Evolutionary conservation across 805 yeast genomes (phyloP).

Genomic region (Kazachstania viticola): DNA sequence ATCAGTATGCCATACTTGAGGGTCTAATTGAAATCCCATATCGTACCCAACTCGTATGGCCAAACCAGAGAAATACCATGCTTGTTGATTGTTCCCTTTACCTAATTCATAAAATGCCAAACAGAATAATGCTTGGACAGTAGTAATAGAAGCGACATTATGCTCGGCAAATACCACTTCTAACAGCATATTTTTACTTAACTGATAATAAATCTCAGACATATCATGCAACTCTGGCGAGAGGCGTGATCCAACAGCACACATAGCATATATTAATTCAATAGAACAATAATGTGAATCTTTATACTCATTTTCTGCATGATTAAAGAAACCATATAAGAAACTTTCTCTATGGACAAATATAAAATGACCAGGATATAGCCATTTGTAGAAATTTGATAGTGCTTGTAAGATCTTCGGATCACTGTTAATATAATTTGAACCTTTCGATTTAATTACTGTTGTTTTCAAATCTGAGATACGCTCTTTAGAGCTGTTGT

Average conservation of each 20-base stretch:
- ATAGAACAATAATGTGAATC: conserved; percentile 42
- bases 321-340: conserved; percentile 47
- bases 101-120: conserved; percentile 53
- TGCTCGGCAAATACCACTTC: conserved; percentile 29
- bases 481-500: conserved; percentile 10
- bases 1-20: conserved; percentile 43
- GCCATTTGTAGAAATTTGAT: conserved; percentile 45
- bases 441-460: conserved; percentile 16
- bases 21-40: conserved; percentile 51
- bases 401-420: conserved; percentile 21
- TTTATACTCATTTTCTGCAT: conserved; percentile 31
- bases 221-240: conserved; percentile 32
- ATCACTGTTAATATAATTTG: conserved; percentile 19
- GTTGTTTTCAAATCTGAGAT: conserved; percentile 26
- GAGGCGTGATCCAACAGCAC: conserved; percentile 47
- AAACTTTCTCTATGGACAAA: conserved; percentile 56
- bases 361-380: conserved; percentile 52
- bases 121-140: conserved; percentile 47
- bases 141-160: conserved; percentile 34
- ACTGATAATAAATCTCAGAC: conserved; percentile 35
- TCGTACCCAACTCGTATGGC: conserved; percentile 58
- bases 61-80: conserved; percentile 53
- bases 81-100: conserved; percentile 44
- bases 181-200: conserved; percentile 34
- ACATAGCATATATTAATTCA: conserved; percentile 42